A percentile compares a stretch with the other conserved stretches of the same genome.
Conservation (phyloP, 2,329 filamentous ascomycete genomes). For the Trichoderma sp. region DNA sequence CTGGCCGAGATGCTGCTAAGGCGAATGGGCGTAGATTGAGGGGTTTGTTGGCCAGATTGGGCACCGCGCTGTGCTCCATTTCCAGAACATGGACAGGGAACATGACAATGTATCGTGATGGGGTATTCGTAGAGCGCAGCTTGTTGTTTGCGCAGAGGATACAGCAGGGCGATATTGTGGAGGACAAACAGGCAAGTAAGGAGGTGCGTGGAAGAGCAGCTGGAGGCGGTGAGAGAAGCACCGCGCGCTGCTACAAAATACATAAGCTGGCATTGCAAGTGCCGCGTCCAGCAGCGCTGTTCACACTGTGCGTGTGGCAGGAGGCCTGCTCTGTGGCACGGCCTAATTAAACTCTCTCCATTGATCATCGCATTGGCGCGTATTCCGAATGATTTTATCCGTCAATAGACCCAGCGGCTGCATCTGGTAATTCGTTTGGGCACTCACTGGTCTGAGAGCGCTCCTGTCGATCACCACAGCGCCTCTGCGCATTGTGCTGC, state of each 20-base stretch:
- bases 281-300: not conserved
- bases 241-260: not conserved
- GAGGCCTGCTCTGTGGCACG: not conserved
- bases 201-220: not conserved
- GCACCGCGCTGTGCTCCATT: constrained; percentile 16
- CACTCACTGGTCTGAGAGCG: not conserved
- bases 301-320: constrained; percentile 5
- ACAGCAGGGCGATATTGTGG: not conserved
- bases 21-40: not conserved
- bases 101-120: constrained; percentile 16
- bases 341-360: constrained; percentile 26
- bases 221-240: constrained; percentile 13
- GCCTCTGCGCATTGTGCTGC: not conserved
- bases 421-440: constrained; percentile 6
- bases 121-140: not conserved
- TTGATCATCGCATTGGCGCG: constrained; percentile 25
- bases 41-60: constrained; percentile 10
- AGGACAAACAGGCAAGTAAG: not conserved
- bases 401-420: constrained; percentile 7
- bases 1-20: not conserved
- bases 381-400: constrained; percentile 13
- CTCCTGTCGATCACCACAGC: constrained; percentile 14
- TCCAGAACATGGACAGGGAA: constrained; percentile 10
- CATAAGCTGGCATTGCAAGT: not conserved
- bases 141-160: not conserved